Evolutionary conservation across 805 yeast genomes (phyloP).

Genomic region (Nakazawaea anatomiae): DNA sequence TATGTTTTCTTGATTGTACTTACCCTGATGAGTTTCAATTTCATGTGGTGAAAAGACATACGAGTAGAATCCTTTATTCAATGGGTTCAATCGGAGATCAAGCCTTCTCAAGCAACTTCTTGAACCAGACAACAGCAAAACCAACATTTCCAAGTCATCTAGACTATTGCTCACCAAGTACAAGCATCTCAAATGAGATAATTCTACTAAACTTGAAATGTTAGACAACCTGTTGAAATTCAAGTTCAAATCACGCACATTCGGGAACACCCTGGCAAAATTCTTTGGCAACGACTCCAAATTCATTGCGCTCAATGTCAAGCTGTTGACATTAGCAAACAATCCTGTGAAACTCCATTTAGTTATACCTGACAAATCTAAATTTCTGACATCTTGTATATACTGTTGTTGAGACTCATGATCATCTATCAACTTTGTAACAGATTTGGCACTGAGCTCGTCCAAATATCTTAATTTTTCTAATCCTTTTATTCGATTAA

Average conservation of each 20-base stretch:
- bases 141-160: conserved; percentile 25
- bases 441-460: conserved; percentile 38
- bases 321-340: conserved; percentile 30
- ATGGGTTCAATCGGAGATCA: conserved; percentile 45
- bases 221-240: conserved; percentile 41
- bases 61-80: conserved; percentile 43
- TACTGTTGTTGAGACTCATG: conserved; percentile 13
- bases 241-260: conserved; percentile 40
- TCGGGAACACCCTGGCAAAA: conserved; percentile 36
- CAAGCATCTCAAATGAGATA: conserved; percentile 31
- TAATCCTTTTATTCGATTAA: conserved; percentile 22
- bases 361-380: conserved; percentile 35
- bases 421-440: conserved; percentile 18
- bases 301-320: conserved; percentile 43
- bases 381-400: conserved; percentile 20
- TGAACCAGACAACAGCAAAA: conserved; percentile 25
- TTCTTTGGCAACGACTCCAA: conserved; percentile 30
- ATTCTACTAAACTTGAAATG: conserved; percentile 25
- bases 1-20: background rate
- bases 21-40: background rate
- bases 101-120: conserved; percentile 30
- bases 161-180: conserved; percentile 41
- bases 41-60: conserved; percentile 46
- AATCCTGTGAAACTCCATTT: conserved; percentile 14
- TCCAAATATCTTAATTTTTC: conserved; percentile 27